These are phyloP conservation scores for Vigna radiata DNA, from an alignment of 306 rosid species.

Conservation along the genomic window DNA sequence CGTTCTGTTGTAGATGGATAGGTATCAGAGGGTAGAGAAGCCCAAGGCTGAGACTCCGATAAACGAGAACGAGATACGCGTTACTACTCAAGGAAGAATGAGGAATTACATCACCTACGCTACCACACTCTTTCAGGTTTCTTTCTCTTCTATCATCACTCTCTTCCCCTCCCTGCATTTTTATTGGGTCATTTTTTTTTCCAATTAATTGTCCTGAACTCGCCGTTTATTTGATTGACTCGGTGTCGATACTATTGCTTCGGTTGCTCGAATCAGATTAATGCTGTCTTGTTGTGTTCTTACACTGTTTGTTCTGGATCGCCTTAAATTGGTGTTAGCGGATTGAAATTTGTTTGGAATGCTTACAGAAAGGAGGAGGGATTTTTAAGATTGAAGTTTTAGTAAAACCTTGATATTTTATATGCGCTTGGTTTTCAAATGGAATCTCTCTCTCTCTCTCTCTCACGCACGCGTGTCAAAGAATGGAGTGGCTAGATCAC, in stretches of 20 bases:
- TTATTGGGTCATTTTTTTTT: not conserved
- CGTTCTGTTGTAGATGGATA: slow-evolving; percentile 60
- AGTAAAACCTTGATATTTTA: not conserved
- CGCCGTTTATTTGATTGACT: not conserved
- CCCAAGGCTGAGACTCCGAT: slow-evolving; percentile 70
- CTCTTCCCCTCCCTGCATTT: not conserved
- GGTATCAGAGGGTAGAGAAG: slow-evolving; percentile 94
- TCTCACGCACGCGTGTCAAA: not conserved
- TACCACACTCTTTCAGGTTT: slow-evolving; percentile 84
- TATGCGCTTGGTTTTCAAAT: not conserved
- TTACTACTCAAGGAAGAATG: slow-evolving; percentile 90
- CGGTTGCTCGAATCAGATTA: not conserved
- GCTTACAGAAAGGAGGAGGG: not conserved
- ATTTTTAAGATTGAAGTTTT: not conserved
- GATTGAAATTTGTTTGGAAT: not conserved
- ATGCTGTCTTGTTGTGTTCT: not conserved
- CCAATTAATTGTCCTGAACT: not conserved
- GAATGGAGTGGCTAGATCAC: not conserved
- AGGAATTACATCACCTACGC: slow-evolving; percentile 87
- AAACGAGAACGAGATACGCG: slow-evolving; percentile 89
- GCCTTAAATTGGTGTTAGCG: not conserved
- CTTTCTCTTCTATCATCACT: not conserved
- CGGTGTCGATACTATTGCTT: not conserved
- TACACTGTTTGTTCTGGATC: not conserved
- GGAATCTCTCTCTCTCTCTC: not conserved